Base-by-base conservation (phyloP, 2,329 filamentous ascomycete genomes). In the Arthrobotrys megalospora region DNA sequence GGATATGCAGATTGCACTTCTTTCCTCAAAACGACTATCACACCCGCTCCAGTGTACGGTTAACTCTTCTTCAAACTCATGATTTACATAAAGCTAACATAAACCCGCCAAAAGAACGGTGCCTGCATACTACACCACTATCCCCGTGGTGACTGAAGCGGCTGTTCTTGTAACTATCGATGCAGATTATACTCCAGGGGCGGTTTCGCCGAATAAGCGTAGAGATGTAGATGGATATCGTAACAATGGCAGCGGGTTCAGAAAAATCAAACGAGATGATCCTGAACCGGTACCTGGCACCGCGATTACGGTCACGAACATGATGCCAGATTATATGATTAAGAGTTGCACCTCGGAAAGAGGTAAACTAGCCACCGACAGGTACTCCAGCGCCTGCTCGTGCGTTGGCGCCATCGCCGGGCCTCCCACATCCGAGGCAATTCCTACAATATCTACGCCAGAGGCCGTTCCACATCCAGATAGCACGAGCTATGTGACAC, bases 331-430 rank as follows among this genome's bases (percentile, higher is more conserved):
- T 16, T 60, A 60, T 60, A 43, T 60, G 1, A 2, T 16, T 12
- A 24, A n/a, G 11, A 16, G 36, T 16, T 60, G 55, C n/a, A 43
- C 16, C 55, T 1, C 24, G 1, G 14, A 19, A 2, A 32, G 16
- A 14, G 34, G 16, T 1, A n/a, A 3, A 11, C 8, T 8, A 6
- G 36, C 34, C 12, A 58, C n/a, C n/a, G n/a, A 16, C 11, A 32
- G 60, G 48, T 64, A 48, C 12, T 10, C 41, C 11, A 64, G 60
- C 41, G 60, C 60, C 7, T 64, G 60, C 21, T 19, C 14, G 3
- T 64, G 60, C 11, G 60, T 64, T 1, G 60, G 60, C 19, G 24
- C 14, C 19, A 41, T 7, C 36, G 0, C 53, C 10, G 8, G 45
- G 12, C 36, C 36, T 2, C 48, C 48, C 6, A 52, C 24, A 7